Percentiles rank a stretch among this genome's conserved stretches.
Evolutionary conservation across 345 rosid genomes (phyloP).

Genomic region (Gossypium stocksii): DNA sequence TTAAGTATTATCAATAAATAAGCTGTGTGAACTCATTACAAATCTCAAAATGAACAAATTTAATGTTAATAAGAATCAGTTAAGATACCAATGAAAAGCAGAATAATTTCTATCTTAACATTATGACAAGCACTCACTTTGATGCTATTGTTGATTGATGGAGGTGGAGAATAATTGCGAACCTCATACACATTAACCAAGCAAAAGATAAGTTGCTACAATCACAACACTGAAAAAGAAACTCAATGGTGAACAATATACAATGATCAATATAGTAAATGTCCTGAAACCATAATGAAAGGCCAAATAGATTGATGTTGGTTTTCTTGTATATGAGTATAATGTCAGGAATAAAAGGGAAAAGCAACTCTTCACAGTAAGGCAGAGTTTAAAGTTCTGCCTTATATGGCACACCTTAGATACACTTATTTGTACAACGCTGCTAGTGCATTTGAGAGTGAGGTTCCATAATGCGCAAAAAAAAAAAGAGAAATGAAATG

Average conservation of each 20-base stretch:
- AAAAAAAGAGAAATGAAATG: background rate
- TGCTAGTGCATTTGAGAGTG: background rate
- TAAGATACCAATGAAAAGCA: conserved; percentile 7
- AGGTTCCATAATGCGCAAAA: background rate
- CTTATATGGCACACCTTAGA: conserved; percentile 5
- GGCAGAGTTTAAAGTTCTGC: background rate
- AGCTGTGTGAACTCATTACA: background rate
- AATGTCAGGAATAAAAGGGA: background rate
- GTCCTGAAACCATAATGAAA: background rate
- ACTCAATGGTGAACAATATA: background rate
- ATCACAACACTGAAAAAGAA: background rate
- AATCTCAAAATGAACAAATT: background rate
- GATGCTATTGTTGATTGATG: conserved; percentile 86
- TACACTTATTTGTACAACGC: background rate
- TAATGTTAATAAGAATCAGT: background rate
- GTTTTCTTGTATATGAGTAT: background rate
- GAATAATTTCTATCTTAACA: background rate
- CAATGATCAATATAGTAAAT: background rate
- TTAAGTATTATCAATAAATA: background rate
- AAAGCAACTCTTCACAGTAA: background rate
- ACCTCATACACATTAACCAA: conserved; percentile 48
- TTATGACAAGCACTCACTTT: conserved; percentile 51
- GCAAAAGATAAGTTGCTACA: background rate
- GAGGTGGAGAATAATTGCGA: conserved; percentile 64
- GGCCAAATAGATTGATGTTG: background rate